Evolutionary conservation across 2,329 filamentous ascomycete species (phyloP).

Genomic region (Fusarium secorum): DNA sequence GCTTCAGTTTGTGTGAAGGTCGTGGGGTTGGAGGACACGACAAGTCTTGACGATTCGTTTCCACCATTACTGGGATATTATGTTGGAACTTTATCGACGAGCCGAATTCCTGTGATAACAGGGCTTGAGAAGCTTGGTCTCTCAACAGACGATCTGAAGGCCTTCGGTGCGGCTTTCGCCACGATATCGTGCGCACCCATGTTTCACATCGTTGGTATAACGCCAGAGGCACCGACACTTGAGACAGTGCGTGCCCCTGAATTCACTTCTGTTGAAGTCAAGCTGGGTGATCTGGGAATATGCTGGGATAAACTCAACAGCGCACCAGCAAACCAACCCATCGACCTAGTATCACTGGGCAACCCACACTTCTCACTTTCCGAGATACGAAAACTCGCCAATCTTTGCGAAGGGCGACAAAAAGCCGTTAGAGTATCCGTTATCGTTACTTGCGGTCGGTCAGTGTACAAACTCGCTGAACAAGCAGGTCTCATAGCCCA

Average conservation of each 20-base stretch:
- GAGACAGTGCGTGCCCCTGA: background rate
- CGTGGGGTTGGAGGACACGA: conserved; percentile 35
- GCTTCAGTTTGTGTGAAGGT: conserved; percentile 24
- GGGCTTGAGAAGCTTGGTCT: conserved; percentile 17
- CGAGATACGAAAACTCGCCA: conserved; percentile 13
- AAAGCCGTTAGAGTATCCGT: background rate
- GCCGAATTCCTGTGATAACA: conserved; percentile 20
- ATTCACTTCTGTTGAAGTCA: background rate
- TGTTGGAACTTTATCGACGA: conserved; percentile 19
- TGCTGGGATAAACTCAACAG: conserved; percentile 27
- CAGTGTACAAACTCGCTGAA: conserved; percentile 19
- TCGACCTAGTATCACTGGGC: conserved; percentile 27
- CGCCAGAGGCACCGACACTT: conserved; percentile 24
- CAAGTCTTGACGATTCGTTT: conserved; percentile 25
- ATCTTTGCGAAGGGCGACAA: background rate
- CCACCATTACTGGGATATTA: conserved; percentile 29
- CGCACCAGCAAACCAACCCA: background rate
- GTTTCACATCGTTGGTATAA: conserved; percentile 33
- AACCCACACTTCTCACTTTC: conserved; percentile 32
- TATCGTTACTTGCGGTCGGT: conserved; percentile 13
- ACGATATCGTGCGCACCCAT: conserved; percentile 33
- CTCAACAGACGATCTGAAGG: conserved; percentile 29
- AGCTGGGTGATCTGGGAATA: background rate
- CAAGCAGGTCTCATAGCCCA: conserved; percentile 19
- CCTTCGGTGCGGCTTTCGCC: conserved; percentile 33